phyloP scores from a whole-genome alignment of 208 protist genomes.

The Trypanosoma melophagium region DNA sequence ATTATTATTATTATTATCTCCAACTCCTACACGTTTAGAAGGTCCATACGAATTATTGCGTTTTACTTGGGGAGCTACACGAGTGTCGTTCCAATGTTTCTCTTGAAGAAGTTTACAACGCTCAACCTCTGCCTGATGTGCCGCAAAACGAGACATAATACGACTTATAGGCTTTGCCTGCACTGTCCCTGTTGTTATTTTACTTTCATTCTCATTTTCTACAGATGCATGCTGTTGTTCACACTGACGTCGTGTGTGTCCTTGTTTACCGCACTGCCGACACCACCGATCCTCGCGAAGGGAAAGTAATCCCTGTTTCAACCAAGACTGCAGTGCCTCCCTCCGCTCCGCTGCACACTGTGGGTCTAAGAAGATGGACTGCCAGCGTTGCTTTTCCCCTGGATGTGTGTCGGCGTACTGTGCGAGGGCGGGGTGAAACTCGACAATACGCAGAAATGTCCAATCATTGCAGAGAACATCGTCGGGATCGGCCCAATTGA shows the following conservation, averaged over 20 bases:
- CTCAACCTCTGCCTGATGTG: slow-evolving; percentile 73
- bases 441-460: slow-evolving; percentile 74
- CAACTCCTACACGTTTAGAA: slow-evolving; percentile 14
- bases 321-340: slow-evolving; percentile 43
- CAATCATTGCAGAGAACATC: slow-evolving; percentile 73
- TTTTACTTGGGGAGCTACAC: neutral
- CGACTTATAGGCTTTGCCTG: slow-evolving; percentile 33
- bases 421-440: slow-evolving; percentile 51
- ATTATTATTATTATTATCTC: slow-evolving; percentile 17
- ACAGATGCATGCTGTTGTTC: slow-evolving; percentile 6
- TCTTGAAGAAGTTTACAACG: slow-evolving; percentile 65
- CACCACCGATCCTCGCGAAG: slow-evolving; percentile 64
- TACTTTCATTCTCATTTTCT: neutral
- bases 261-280: slow-evolving; percentile 50
- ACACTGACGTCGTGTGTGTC: slow-evolving; percentile 66
- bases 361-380: slow-evolving; percentile 27
- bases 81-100: slow-evolving; percentile 36
- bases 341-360: slow-evolving; percentile 27
- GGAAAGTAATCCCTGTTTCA: slow-evolving; percentile 37
- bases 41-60: slow-evolving; percentile 1
- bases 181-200: slow-evolving; percentile 16
- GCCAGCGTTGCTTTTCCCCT: slow-evolving; percentile 26
- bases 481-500: slow-evolving; percentile 66
- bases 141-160: slow-evolving; percentile 32
- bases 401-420: slow-evolving; percentile 27